Evolutionary conservation across 2,329 filamentous ascomycete genomes (phyloP).

Genomic region (Lizonia empirigonia): DNA sequence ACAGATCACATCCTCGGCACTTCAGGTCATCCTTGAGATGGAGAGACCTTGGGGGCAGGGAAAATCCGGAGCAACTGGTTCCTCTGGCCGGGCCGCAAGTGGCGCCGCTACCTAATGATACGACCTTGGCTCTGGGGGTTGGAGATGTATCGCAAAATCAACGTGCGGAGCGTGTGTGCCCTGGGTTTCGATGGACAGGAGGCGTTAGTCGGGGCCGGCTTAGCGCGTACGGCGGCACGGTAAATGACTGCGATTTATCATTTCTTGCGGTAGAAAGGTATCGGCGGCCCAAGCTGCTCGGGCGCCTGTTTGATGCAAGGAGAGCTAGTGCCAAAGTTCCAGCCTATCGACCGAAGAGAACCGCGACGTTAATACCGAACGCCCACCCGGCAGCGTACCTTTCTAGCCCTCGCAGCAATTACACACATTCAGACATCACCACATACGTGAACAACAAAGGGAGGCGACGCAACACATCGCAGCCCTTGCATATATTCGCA

Average conservation of each 20-base stretch:
- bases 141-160: background rate
- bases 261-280: constrained; percentile 14
- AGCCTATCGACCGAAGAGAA: constrained; percentile 19
- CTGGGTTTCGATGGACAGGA: background rate
- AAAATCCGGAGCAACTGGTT: constrained; percentile 9
- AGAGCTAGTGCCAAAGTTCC: constrained; percentile 16
- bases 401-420: constrained; percentile 10
- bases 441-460: constrained; percentile 6
- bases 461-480: constrained; percentile 9
- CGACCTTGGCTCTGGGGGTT: constrained; percentile 4
- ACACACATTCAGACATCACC: constrained; percentile 6
- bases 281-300: constrained; percentile 15
- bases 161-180: background rate
- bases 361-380: constrained; percentile 19
- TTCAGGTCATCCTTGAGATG: background rate
- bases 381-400: constrained; percentile 9
- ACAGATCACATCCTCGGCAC: constrained; percentile 16
- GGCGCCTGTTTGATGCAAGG: constrained; percentile 17
- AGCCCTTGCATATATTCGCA: constrained; percentile 8
- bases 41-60: constrained; percentile 4
- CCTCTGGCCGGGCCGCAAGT: constrained; percentile 14
- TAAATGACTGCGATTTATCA: constrained; percentile 16
- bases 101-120: constrained; percentile 13
- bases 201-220: background rate
- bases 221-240: constrained; percentile 18